Evolutionary conservation across 192 early-diverging fungal genomes (phyloP), one percentile per base, ranked within the genome.

Genomic region (Backusella macrospora): DNA sequence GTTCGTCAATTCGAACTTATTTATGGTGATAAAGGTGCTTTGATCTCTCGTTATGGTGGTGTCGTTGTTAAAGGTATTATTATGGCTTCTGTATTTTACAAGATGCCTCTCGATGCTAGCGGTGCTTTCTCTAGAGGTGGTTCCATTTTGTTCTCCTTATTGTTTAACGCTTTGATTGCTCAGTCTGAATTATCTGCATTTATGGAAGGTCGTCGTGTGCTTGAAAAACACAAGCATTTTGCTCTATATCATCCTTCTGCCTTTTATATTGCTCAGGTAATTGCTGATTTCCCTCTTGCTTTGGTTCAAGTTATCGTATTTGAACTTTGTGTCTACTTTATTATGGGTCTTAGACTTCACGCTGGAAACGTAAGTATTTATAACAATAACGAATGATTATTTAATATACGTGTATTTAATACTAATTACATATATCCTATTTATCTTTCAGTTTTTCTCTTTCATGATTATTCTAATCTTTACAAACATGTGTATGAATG

Each of bases 41-140:
- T 90, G 5, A 62, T 90, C 47, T 86, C 90, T 68, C 87, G 87
- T 49, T 71, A 81, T 21, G 70, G 55, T 85, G 87, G 72, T 62
- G 65, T 74, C 75, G 76, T 38, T 42, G 73, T 90, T 64, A 90
- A 93, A 79, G 90, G 89, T 62, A 65, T 92, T 59, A 87, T 92
- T 72, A 87, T 89, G 74, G 92, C 90, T 21, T 90, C 89, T 23
- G 86, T 90, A 16, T 93, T 90, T 79, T 87, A 87, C 37, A 69
- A 77, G 34, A 78, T 94, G 59, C 89, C 91, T 5, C 65, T 74
- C 44, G 80, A 76, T 37, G 80, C 83, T 29, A 74, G 71, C 38
- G 94, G 92, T 46, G 90, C 92, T 70, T 93, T 93, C 77, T 86
- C 93, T 26, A 88, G 94, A 59, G 91, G 93, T 65, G 91, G 92